phyloP scores from a whole-genome alignment of 2,329 filamentous ascomycete species.

The Claviceps pusilla region DNA sequence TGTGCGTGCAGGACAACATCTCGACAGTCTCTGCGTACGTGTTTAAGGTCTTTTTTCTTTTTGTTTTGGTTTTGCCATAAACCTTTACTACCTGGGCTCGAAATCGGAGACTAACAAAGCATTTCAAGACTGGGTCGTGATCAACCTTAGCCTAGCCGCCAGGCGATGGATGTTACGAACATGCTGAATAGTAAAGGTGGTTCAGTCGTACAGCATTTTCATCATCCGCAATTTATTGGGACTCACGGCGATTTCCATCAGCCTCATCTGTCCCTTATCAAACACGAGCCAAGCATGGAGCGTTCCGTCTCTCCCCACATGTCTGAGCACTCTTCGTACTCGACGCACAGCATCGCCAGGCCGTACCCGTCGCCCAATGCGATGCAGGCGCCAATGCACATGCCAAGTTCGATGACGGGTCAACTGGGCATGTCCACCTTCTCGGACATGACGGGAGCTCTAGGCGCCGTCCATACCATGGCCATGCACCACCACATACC shows the following conservation, averaged over 20 bases:
- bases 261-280: constrained; percentile 19
- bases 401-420: constrained; percentile 27
- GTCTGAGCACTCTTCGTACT: constrained; percentile 44
- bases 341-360: constrained; percentile 31
- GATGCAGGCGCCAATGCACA: constrained; percentile 35
- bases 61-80: not conserved
- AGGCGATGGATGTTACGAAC: constrained; percentile 38
- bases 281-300: constrained; percentile 29
- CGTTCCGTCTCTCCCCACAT: constrained; percentile 43
- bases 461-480: constrained; percentile 23
- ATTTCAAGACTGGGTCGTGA: constrained; percentile 19
- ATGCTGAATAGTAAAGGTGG: constrained; percentile 36
- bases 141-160: constrained; percentile 29
- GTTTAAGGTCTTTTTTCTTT: not conserved
- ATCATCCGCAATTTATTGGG: constrained; percentile 15
- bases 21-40: constrained; percentile 6
- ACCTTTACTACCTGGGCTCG: not conserved
- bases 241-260: constrained; percentile 18
- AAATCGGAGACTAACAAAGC: constrained; percentile 1
- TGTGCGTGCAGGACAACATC: constrained; percentile 11
- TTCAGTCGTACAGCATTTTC: constrained; percentile 15
- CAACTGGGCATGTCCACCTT: constrained; percentile 28
- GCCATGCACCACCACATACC: constrained; percentile 24
- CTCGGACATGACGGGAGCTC: constrained; percentile 18
- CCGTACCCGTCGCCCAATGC: constrained; percentile 38